phyloP scores from a whole-genome alignment of 495 filamentous ascomycete species.

The Penicillium taxi region DNA sequence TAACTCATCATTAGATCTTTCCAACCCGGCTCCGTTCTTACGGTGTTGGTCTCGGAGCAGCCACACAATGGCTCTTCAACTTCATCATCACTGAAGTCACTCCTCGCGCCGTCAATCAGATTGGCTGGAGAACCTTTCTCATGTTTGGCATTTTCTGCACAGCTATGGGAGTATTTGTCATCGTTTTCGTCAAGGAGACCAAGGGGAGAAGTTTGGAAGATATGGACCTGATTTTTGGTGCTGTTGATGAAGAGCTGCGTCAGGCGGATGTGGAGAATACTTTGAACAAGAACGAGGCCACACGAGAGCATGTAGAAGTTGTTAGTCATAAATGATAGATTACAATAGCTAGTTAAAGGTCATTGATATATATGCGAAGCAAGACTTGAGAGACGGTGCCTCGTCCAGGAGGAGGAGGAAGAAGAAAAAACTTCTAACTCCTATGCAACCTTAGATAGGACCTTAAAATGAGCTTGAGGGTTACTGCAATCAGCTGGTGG shows the following conservation, averaged over 20 bases:
- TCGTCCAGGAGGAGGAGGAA: too few species aligned
- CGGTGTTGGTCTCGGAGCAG: conserved; percentile 61
- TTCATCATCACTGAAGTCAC: conserved; percentile 37
- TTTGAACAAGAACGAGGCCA: conserved; percentile 26
- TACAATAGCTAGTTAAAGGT: too few species aligned
- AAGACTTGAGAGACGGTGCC: too few species aligned
- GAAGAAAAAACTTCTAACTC: too few species aligned
- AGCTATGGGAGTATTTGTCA: conserved; percentile 25
- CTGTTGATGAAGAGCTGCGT: conserved; percentile 28
- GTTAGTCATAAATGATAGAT: too few species aligned
- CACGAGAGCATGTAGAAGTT: conserved; percentile 23
- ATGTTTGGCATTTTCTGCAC: conserved; percentile 48
- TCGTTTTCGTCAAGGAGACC: conserved; percentile 56
- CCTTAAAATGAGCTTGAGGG: too few species aligned
- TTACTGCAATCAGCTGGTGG: too few species aligned
- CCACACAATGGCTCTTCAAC: conserved; percentile 43
- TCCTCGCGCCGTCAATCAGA: conserved; percentile 34
- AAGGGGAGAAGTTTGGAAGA: conserved; percentile 44
- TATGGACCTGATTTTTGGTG: conserved; percentile 42
- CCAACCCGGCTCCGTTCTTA: conserved; percentile 61
- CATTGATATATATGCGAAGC: too few species aligned
- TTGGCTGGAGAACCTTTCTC: conserved; percentile 47
- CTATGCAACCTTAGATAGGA: too few species aligned
- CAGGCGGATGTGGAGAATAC: conserved; percentile 35
- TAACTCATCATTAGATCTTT: conserved; percentile 64